Evolutionary conservation across 352 stramenopile species (phyloP).

Genomic region (Phytopythium boreale): DNA sequence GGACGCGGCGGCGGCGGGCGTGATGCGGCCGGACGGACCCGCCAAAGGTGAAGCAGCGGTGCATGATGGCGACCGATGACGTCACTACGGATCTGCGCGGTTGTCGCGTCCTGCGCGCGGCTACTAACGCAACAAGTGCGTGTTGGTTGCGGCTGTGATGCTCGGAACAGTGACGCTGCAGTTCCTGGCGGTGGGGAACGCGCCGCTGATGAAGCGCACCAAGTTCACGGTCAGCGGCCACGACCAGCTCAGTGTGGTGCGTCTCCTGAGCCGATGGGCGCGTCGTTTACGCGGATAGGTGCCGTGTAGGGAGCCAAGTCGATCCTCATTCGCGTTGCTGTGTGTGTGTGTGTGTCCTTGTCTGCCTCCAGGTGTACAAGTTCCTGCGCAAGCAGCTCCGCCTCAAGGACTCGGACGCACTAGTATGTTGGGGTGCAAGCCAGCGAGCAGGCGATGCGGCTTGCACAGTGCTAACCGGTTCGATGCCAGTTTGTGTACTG

Average conservation of each 20-base stretch:
- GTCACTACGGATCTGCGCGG: neutral
- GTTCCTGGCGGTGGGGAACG: constrained; percentile 77
- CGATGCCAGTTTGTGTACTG: constrained; percentile 78
- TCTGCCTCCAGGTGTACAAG: constrained; percentile 61
- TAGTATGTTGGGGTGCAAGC: constrained; percentile 32
- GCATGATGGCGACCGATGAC: neutral
- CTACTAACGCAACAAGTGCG: constrained; percentile 6
- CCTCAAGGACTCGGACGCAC: constrained; percentile 65
- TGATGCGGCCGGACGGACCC: constrained; percentile 1
- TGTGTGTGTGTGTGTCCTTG: no score
- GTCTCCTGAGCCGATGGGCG: constrained; percentile 4
- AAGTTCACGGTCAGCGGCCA: constrained; percentile 83
- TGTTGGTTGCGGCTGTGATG: neutral
- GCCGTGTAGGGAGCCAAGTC: no score
- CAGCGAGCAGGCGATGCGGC: neutral
- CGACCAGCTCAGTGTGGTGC: constrained; percentile 73
- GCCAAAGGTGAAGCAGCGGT: neutral
- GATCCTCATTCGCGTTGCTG: neutral
- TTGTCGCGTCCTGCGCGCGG: neutral
- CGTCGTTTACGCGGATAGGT: no score
- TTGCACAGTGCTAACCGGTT: constrained; percentile 4
- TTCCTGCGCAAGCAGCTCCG: constrained; percentile 83
- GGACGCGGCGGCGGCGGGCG: neutral
- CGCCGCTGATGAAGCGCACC: constrained; percentile 83
- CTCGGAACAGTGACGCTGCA: constrained; percentile 75